Percentiles rank a stretch among this genome's conserved stretches.
Conservation (phyloP, 1,284 basidiomycete genomes). For the Athelia sp. region DNA sequence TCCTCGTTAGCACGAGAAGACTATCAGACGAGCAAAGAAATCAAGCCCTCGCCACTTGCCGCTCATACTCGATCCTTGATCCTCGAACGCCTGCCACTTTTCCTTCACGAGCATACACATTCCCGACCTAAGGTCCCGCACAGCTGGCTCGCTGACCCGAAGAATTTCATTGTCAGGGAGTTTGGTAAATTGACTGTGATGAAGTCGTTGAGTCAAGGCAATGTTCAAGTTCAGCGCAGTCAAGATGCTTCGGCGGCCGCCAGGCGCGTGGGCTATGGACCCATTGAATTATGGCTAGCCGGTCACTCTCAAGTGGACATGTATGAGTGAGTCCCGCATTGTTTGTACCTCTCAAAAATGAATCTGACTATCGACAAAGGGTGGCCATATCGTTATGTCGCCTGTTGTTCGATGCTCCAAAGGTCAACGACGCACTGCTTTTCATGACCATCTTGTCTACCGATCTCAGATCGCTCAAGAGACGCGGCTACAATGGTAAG, state of each 20-base stretch:
- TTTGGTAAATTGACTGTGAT: conserved; percentile 59
- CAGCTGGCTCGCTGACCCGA: conserved; percentile 68
- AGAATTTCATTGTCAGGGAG: conserved; percentile 69
- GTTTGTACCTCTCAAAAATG: background rate
- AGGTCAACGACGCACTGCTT: conserved; percentile 79
- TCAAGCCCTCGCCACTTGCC: conserved; percentile 42
- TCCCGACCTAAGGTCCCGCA: conserved; percentile 64
- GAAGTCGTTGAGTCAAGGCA: conserved; percentile 53
- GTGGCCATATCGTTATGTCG: conserved; percentile 79
- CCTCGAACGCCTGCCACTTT: conserved; percentile 87
- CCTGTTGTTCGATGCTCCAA: conserved; percentile 68
- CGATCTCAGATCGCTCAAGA: conserved; percentile 76
- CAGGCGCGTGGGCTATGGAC: conserved; percentile 48
- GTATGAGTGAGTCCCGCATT: conserved; percentile 70
- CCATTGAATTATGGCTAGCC: conserved; percentile 76
- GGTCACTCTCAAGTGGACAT: conserved; percentile 77
- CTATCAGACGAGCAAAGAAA: conserved; percentile 56
- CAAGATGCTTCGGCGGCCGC: conserved; percentile 78
- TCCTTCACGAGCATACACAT: conserved; percentile 86
- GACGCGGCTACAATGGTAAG: conserved; percentile 82
- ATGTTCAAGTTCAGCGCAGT: conserved; percentile 42
- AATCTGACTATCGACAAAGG: conserved; percentile 29
- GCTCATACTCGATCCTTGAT: conserved; percentile 57
- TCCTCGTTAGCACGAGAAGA: conserved; percentile 74
- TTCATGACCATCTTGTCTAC: conserved; percentile 94